These are phyloP conservation scores for Aspergillus fumigatus DNA, from an alignment of 2,329 filamentous ascomycete species.

Conservation along the genomic window DNA sequence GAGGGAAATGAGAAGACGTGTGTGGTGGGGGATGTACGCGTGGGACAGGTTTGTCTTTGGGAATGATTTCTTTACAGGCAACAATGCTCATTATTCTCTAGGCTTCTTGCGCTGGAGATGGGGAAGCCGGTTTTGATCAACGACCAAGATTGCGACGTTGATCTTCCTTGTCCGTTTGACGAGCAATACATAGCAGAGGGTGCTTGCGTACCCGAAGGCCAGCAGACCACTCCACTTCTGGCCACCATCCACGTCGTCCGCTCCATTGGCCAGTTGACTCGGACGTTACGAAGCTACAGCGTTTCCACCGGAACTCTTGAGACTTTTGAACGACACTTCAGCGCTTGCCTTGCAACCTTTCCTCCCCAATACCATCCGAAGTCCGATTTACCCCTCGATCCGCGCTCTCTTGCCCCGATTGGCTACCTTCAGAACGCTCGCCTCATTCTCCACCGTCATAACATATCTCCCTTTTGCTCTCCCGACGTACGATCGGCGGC, in stretches of 20 bases:
- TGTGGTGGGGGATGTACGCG: constrained; percentile 94
- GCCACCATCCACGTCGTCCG: constrained; percentile 78
- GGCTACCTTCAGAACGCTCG: constrained; percentile 76
- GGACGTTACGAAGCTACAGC: constrained; percentile 62
- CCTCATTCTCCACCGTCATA: constrained; percentile 84
- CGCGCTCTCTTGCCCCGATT: constrained; percentile 68
- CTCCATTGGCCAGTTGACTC: constrained; percentile 68
- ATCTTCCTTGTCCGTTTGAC: constrained; percentile 72
- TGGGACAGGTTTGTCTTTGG: constrained; percentile 64
- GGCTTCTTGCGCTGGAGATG: constrained; percentile 71
- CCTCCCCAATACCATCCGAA: constrained; percentile 68
- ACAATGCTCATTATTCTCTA: constrained; percentile 22
- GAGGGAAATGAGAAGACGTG: constrained; percentile 75
- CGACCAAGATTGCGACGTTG: constrained; percentile 82
- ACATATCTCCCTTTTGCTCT: constrained; percentile 69
- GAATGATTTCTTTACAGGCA: not conserved
- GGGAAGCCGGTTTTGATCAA: constrained; percentile 77
- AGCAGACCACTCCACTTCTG: constrained; percentile 66
- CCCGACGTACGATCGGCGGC: constrained; percentile 63
- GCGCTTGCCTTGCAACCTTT: constrained; percentile 67
- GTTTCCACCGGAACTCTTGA: constrained; percentile 65
- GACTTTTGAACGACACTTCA: constrained; percentile 79
- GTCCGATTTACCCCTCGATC: constrained; percentile 64
- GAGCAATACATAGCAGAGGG: constrained; percentile 60
- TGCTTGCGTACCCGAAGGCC: constrained; percentile 39